phyloP scores from a whole-genome alignment of 805 yeast species.

The Metschnikowia kofuensis region DNA sequence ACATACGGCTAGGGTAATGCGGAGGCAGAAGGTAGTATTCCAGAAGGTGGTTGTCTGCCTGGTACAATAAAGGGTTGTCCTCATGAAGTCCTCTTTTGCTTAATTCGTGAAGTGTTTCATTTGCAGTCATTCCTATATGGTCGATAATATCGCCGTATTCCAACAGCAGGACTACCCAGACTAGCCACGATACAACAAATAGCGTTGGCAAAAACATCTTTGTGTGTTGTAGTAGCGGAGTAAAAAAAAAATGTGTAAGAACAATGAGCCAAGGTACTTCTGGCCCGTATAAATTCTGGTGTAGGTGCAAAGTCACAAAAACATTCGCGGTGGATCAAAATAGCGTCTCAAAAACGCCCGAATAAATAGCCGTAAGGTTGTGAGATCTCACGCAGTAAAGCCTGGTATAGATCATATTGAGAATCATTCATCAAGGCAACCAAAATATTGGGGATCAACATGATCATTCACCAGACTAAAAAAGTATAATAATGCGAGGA shows the following conservation, averaged over 20 bases:
- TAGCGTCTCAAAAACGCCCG: no score
- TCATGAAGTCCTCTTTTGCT: conserved; percentile 27
- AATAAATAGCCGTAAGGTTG: no score
- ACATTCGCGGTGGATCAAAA: neutral
- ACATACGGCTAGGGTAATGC: conserved; percentile 40
- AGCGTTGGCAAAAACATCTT: neutral
- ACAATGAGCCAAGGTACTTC: neutral
- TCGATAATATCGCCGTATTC: conserved; percentile 11
- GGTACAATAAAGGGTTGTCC: conserved; percentile 28
- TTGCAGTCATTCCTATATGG: conserved; percentile 10
- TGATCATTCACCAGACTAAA: no score
- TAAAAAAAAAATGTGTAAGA: neutral
- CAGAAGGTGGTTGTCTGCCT: conserved; percentile 27
- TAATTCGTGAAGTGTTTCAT: conserved; percentile 12
- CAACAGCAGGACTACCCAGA: conserved; percentile 9
- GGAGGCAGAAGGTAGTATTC: conserved; percentile 28
- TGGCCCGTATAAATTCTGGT: neutral
- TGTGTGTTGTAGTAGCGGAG: neutral
- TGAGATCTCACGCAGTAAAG: no score
- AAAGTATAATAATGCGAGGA: no score
- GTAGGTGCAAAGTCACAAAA: neutral
- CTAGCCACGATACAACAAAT: neutral
- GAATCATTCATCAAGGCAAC: no score
- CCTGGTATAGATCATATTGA: no score
- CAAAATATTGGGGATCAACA: no score